Conservation (phyloP, 129 eudicot genomes). For the Tanacetum coccineum region DNA sequence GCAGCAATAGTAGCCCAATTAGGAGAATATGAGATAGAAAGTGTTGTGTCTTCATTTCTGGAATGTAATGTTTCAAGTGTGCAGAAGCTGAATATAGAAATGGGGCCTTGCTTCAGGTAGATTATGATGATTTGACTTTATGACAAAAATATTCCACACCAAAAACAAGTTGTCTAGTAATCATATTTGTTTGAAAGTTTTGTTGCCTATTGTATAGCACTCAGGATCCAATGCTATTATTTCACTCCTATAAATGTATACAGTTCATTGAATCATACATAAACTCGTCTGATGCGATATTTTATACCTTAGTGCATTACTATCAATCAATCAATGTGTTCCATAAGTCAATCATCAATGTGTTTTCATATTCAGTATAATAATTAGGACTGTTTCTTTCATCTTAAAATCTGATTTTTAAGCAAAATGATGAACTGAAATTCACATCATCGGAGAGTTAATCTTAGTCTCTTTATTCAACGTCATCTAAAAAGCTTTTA, state of each 20-base stretch:
- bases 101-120: constrained; percentile 13
- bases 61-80: constrained; percentile 21
- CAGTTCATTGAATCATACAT: background rate
- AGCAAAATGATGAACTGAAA: too few relatives aligned
- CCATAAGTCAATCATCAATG: background rate
- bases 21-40: constrained; percentile 32
- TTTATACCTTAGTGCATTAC: too few relatives aligned
- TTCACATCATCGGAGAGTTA: too few relatives aligned
- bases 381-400: background rate
- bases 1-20: constrained; percentile 25
- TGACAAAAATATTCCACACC: constrained; percentile 9
- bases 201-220: constrained; percentile 26
- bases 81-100: constrained; percentile 14
- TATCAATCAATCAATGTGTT: too few relatives aligned
- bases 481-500: background rate
- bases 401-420: too few relatives aligned
- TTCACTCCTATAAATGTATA: background rate
- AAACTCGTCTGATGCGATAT: background rate
- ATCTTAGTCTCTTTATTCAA: too few relatives aligned
- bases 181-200: constrained; percentile 36
- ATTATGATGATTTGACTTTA: constrained; percentile 10
- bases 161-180: constrained; percentile 23
- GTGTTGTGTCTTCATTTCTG: constrained; percentile 30
- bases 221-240: constrained; percentile 39
- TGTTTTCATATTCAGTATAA: background rate